These are phyloP conservation scores for Aspergillus sp. DNA, from an alignment of 2,329 filamentous ascomycete genomes.

Conservation along the genomic window DNA sequence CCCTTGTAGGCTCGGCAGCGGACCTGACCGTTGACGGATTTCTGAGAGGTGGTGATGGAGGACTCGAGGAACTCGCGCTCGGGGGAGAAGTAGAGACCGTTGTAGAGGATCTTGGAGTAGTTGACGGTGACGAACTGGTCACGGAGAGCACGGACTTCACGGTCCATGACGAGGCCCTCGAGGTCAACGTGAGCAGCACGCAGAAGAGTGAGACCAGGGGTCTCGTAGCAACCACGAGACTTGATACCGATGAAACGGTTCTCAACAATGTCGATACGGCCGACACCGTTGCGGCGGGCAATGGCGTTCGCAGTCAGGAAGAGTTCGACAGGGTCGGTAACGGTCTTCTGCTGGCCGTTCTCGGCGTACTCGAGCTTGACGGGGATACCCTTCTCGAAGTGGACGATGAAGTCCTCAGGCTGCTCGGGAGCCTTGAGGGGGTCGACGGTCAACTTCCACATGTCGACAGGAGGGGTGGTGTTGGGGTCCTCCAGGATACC, in stretches of 20 bases:
- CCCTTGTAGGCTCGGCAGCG: constrained; percentile 63
- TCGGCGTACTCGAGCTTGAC: constrained; percentile 56
- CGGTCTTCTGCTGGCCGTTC: constrained; percentile 45
- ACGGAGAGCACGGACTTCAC: constrained; percentile 60
- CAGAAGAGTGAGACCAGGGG: constrained; percentile 27
- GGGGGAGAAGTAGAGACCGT: constrained; percentile 61
- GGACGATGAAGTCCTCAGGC: constrained; percentile 63
- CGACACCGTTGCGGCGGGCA: constrained; percentile 65
- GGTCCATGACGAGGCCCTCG: constrained; percentile 58
- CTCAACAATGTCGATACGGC: constrained; percentile 76
- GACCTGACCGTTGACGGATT: constrained; percentile 55
- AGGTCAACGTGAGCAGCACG: constrained; percentile 33
- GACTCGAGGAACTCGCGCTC: constrained; percentile 64
- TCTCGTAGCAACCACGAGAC: constrained; percentile 73
- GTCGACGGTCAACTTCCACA: constrained; percentile 66
- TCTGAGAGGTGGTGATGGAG: constrained; percentile 18
- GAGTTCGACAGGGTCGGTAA: constrained; percentile 63
- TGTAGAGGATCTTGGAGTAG: constrained; percentile 52
- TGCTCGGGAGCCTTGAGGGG: constrained; percentile 63
- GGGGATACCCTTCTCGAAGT: constrained; percentile 70
- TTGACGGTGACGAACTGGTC: constrained; percentile 64
- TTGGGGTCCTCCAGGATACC: constrained; percentile 54
- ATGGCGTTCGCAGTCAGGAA: constrained; percentile 68
- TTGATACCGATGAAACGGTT: constrained; percentile 76
- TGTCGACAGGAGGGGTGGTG: constrained; percentile 63